phyloP scores from a whole-genome alignment of 1,284 basidiomycete genomes.

The Rhodotorula sp. region DNA sequence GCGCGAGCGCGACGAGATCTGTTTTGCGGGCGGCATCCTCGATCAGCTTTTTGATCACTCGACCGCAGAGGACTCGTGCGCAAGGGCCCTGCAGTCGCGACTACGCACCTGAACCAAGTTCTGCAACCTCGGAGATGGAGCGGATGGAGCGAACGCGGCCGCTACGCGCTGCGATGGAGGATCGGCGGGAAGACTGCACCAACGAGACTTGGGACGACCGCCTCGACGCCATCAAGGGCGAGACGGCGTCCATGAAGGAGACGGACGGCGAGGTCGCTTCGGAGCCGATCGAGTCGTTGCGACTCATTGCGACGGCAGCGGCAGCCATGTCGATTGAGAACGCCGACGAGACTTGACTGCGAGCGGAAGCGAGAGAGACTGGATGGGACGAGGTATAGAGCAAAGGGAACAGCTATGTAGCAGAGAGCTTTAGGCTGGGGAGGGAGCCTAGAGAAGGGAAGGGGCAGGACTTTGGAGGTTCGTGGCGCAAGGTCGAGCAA shows the following conservation, averaged over 20 bases:
- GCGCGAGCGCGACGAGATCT: slow-evolving; percentile 14
- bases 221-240: neutral
- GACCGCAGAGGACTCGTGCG: too few species aligned
- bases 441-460: too few species aligned
- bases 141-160: slow-evolving; percentile 16
- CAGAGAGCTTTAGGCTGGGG: too few species aligned
- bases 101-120: slow-evolving; percentile 14
- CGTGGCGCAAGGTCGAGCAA: too few species aligned
- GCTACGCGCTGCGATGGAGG: slow-evolving; percentile 2
- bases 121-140: slow-evolving; percentile 9
- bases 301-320: neutral
- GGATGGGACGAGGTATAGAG: too few species aligned
- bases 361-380: neutral
- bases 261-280: neutral
- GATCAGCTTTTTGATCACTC: neutral
- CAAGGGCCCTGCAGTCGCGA: neutral
- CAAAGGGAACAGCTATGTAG: too few species aligned
- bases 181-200: slow-evolving; percentile 6
- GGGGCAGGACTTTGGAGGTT: too few species aligned
- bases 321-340: neutral
- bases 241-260: neutral
- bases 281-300: neutral
- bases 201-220: slow-evolving; percentile 6
- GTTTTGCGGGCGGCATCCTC: too few species aligned
- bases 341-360: neutral